Evolutionary conservation across 75 land plant species (phyloP).

Genomic region (Pinus tabuliformis): DNA sequence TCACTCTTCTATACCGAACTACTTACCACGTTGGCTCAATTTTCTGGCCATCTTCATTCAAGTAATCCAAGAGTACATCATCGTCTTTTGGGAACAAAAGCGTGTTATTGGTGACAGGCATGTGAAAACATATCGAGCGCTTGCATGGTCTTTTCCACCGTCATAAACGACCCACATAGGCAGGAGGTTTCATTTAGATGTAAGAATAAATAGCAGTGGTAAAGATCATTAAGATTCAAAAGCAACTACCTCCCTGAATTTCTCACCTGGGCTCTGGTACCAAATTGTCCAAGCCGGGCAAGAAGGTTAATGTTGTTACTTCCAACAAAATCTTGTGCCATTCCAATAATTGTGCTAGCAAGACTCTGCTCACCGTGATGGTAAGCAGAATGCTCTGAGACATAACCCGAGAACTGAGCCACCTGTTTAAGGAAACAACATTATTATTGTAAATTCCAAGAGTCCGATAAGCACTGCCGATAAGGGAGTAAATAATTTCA

Average conservation of each 20-base stretch:
- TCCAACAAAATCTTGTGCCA: conserved; percentile 98
- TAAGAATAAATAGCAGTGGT: too few species aligned
- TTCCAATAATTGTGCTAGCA: conserved; percentile 90
- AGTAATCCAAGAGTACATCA: conserved; percentile 80
- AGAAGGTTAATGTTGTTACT: conserved; percentile 97
- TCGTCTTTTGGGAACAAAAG: conserved; percentile 85
- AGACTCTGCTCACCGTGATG: conserved; percentile 99
- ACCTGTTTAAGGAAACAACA: conserved; percentile 31
- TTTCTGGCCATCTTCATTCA: conserved; percentile 89
- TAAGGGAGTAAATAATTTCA: background rate
- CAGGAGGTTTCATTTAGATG: too few species aligned
- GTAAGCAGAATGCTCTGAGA: conserved; percentile 98
- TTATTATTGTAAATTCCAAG: background rate
- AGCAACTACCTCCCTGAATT: too few species aligned
- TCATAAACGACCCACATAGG: background rate
- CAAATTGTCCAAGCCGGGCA: conserved; percentile 90
- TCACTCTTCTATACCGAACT: too few species aligned
- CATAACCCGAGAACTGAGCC: conserved; percentile 97
- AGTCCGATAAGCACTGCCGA: background rate
- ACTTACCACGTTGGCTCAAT: conserved; percentile 91
- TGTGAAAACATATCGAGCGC: conserved; percentile 89
- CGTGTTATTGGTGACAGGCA: conserved; percentile 76
- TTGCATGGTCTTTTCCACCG: conserved; percentile 99
- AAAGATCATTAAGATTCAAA: too few species aligned
- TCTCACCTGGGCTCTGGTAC: conserved; percentile 70